These are phyloP conservation scores for Euryodendron excelsum DNA, from an alignment of 148 eudicot species.

Conservation along the genomic window DNA sequence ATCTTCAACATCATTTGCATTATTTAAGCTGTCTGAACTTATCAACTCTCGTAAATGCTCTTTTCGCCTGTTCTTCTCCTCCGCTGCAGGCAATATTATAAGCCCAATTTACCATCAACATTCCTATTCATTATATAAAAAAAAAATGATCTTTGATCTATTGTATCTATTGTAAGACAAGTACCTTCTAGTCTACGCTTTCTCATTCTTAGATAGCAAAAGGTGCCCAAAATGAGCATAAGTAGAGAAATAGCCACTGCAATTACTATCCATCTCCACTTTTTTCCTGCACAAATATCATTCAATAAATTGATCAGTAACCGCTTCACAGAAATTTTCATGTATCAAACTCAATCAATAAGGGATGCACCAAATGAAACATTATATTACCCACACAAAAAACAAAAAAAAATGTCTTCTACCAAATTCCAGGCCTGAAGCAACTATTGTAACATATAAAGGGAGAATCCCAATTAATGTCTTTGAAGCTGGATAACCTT, in stretches of 20 bases:
- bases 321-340: neutral
- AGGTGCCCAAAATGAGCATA: neutral
- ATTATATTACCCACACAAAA: too few relatives aligned
- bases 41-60: conserved; percentile 11
- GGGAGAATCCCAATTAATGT: too few relatives aligned
- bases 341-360: too few relatives aligned
- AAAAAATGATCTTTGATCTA: neutral
- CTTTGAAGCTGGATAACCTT: too few relatives aligned
- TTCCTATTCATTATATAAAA: neutral
- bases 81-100: conserved; percentile 1
- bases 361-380: too few relatives aligned
- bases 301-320: neutral
- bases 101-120: neutral
- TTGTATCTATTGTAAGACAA: neutral
- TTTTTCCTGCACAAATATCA: conserved; percentile 8
- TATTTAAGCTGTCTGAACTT: conserved; percentile 12
- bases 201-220: conserved; percentile 6
- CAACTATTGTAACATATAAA: too few relatives aligned
- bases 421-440: too few relatives aligned
- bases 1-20: neutral
- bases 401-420: too few relatives aligned
- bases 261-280: conserved; percentile 20
- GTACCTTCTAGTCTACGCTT: conserved; percentile 14
- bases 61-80: conserved; percentile 14
- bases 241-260: conserved; percentile 12